Evolutionary conservation across 139 green algal species (phyloP).

Genomic region (Limnomonas spitsbergensis): DNA sequence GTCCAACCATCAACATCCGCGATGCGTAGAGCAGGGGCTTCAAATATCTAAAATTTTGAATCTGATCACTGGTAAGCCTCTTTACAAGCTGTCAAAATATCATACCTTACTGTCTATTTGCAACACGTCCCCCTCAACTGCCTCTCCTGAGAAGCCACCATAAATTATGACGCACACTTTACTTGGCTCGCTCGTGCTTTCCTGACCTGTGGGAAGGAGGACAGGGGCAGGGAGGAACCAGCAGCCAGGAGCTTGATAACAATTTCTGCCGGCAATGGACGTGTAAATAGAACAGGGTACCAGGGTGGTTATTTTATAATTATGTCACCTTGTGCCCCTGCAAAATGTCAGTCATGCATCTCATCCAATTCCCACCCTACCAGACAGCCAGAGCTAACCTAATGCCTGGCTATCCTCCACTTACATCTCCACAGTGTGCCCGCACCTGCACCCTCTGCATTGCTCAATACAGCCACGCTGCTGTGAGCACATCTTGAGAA

Average conservation of each 20-base stretch:
- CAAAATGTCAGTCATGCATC: too few species aligned
- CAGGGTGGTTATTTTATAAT: neutral
- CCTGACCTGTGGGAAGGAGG: neutral
- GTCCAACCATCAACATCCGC: too few species aligned
- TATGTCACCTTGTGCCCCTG: too few species aligned
- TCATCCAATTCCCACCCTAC: too few species aligned
- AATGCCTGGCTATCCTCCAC: neutral
- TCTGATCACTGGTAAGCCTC: too few species aligned
- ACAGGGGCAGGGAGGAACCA: neutral
- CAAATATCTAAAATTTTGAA: too few species aligned
- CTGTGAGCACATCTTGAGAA: conserved; percentile 56
- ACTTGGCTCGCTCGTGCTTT: neutral
- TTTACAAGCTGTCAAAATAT: too few species aligned
- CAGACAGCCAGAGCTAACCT: neutral
- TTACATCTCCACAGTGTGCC: neutral
- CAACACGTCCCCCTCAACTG: conserved; percentile 51
- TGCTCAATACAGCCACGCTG: neutral
- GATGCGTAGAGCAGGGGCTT: too few species aligned
- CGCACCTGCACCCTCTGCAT: too few species aligned
- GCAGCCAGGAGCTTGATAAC: neutral
- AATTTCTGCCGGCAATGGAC: neutral
- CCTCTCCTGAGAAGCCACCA: conserved; percentile 53
- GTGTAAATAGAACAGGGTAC: neutral
- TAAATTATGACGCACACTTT: conserved; percentile 34
- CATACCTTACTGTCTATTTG: conserved; percentile 33